Evolutionary conservation across 257 asterid species (phyloP), one percentile per base, ranked within the genome.

Genomic region (Voacanga thouarsii): DNA sequence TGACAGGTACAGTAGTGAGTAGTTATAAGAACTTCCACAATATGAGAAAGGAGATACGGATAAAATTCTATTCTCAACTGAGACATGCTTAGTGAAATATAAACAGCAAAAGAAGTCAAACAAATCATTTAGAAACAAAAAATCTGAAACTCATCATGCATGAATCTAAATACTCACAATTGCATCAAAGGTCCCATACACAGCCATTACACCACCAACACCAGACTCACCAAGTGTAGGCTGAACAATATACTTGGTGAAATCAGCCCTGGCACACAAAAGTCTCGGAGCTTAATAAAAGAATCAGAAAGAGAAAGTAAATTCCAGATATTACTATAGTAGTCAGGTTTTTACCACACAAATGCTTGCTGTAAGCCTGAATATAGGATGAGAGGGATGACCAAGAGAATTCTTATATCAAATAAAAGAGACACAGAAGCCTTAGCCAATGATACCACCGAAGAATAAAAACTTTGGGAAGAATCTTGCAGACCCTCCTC

Each of bases 341-440:
- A 60, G 45, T 23, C 60, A 7, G 30, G 44, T 26, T 39, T 75
- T 88, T 92, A 95, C 99, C 99, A 92, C 71, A 95, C 96, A 83
- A 96, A 95, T 53, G 99, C 97, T 84, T 88, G 92, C 74, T 96
- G 99, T 74, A 96, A 86, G 88, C 99, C 99, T 6, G 98, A 93
- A 80, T 93, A 96, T 30, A 94, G 97, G 53, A 96, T 77, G 64
- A 96, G 93, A 69, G 99, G 99, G 84, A 96, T 89, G 84, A 92
- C 61, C 87, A 96, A 89, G 79, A 92, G 89, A 83, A 93, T 86
- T 75, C 97, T 87, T 75, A 72, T 75, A 84, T 93, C 97, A 11
- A 86, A 86, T 51, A 96, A 83, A 79, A 96, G 86, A 57, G 83
- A 86, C 79, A 87, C 45, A 33, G 86, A 82, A 66, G 97, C 82